Evolutionary conservation across 2,329 filamentous ascomycete genomes (phyloP), one percentile per base, ranked within the genome.

Genomic region (Clonostachys chloroleuca): DNA sequence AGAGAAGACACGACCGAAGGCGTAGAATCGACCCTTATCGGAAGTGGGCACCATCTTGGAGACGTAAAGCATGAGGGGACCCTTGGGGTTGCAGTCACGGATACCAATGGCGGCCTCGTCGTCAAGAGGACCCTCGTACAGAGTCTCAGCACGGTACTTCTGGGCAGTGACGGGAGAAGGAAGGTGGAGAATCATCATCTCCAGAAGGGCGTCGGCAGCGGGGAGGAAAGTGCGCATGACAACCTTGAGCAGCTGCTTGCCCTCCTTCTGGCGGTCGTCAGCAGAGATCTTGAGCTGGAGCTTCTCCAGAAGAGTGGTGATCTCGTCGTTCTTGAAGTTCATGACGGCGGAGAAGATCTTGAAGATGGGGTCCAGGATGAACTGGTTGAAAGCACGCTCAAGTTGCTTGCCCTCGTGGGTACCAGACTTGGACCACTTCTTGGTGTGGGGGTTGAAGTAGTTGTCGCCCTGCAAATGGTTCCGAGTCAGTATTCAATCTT

Each of bases 11-110:
- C 94, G 94, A 78, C 94, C 94, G 80, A 99, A 99, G 73, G 94
- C 94, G 80, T 96, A 99, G 90, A 99, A 99, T 78, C 94, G 92
- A 76, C 94, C 94, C 87, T 96, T 97, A 70, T 99, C 94, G 64
- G 91, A 95, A 62, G 94, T 99, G 66, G 94, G 94, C 68, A 99
- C 94, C 94, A 99, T 99, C 90, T 99, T 99, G 74, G 94, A 99
- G 73, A 99, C 92, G 88, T 99, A 99, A 61, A 97, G 83, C 94
- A 99, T 99, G 75, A 99, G 94, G 65, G 92, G 89, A 72, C 83
- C 94, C 81, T 96, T 95, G 75, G 92, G 82, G 74, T 99, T 90
- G 74, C 94, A 97, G 83, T 97, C 91, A 65, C 92, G 92, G 83
- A 99, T 96, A 83, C 86, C 91, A 70, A 96, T 88, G 78, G 88